Percentiles rank a stretch among this genome's conserved stretches.
Evolutionary conservation across 2,329 filamentous ascomycete genomes (phyloP).

Genomic region (Stachybotrys chlorohalonatus): DNA sequence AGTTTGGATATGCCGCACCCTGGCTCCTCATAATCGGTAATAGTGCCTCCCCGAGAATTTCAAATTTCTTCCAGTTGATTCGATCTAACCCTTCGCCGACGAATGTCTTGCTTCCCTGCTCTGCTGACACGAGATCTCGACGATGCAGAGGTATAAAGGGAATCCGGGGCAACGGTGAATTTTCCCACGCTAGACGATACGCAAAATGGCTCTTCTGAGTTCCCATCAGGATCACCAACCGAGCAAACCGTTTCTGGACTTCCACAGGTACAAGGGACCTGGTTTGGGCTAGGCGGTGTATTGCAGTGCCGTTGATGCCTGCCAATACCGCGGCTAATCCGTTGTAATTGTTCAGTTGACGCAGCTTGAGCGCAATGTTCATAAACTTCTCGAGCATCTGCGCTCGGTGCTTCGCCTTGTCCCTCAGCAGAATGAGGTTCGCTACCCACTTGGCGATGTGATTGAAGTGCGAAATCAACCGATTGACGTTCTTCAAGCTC

Average conservation of each 20-base stretch:
- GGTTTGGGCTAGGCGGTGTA: slow-evolving; percentile 77
- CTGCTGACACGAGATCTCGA: slow-evolving; percentile 82
- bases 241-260: slow-evolving; percentile 75
- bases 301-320: slow-evolving; percentile 79
- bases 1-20: slow-evolving; percentile 67
- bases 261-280: slow-evolving; percentile 63
- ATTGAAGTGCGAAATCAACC: slow-evolving; percentile 91
- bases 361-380: slow-evolving; percentile 75
- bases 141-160: slow-evolving; percentile 88
- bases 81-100: slow-evolving; percentile 62
- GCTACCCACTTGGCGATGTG: slow-evolving; percentile 75
- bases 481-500: slow-evolving; percentile 77
- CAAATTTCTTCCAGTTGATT: slow-evolving; percentile 98
- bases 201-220: slow-evolving; percentile 88
- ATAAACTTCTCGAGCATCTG: slow-evolving; percentile 94
- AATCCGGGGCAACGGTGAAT: slow-evolving; percentile 80
- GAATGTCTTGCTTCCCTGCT: slow-evolving; percentile 87
- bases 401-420: slow-evolving; percentile 92
- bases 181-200: slow-evolving; percentile 96
- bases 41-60: slow-evolving; percentile 87
- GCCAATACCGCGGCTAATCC: slow-evolving; percentile 88
- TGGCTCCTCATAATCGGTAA: slow-evolving; percentile 89
- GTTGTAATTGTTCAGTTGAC: slow-evolving; percentile 95
- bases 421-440: slow-evolving; percentile 77
- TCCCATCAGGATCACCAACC: slow-evolving; percentile 85